A percentile compares a stretch with the other conserved stretches of the same genome.
Evolutionary conservation across 2,329 filamentous ascomycete genomes (phyloP).

Genomic region (Magnaporthiopsis rhizophila): DNA sequence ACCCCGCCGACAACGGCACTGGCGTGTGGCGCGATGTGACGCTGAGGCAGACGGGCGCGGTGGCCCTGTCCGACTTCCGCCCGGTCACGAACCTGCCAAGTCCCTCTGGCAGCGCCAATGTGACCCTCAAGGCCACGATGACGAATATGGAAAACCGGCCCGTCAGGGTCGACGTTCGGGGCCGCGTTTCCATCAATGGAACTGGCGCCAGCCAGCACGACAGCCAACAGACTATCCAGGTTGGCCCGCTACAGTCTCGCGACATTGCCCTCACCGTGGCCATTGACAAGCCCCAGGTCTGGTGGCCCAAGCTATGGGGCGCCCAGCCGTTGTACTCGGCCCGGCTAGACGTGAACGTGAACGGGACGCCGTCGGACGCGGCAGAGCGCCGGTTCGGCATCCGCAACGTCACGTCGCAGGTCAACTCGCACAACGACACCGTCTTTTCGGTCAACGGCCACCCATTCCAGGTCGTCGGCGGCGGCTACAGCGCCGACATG

Average conservation of each 20-base stretch:
- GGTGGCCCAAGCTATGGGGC: constrained; percentile 57
- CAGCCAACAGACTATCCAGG: constrained; percentile 3
- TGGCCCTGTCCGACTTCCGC: constrained; percentile 35
- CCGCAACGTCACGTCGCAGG: constrained; percentile 40
- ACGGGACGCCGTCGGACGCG: constrained; percentile 23
- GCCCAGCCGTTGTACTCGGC: constrained; percentile 28
- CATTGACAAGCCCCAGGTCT: constrained; percentile 39
- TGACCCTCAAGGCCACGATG: constrained; percentile 30
- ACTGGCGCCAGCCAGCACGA: neutral
- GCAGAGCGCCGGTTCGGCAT: constrained; percentile 39
- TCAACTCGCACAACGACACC: constrained; percentile 46
- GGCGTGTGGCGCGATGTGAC: constrained; percentile 54
- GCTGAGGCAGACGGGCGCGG: constrained; percentile 44
- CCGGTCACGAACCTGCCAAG: constrained; percentile 32
- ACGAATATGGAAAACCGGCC: constrained; percentile 31
- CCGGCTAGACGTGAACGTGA: constrained; percentile 18
- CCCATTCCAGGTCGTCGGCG: constrained; percentile 53
- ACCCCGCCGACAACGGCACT: constrained; percentile 53
- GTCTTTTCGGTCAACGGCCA: constrained; percentile 47
- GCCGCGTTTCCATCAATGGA: constrained; percentile 12
- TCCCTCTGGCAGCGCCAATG: constrained; percentile 20
- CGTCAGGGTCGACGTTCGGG: constrained; percentile 25
- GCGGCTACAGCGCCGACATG: constrained; percentile 52
- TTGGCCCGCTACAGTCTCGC: constrained; percentile 27
- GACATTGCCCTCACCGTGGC: constrained; percentile 29